Evolutionary conservation across 257 asterid genomes (phyloP).

Genomic region (Solanum appendiculatum): DNA sequence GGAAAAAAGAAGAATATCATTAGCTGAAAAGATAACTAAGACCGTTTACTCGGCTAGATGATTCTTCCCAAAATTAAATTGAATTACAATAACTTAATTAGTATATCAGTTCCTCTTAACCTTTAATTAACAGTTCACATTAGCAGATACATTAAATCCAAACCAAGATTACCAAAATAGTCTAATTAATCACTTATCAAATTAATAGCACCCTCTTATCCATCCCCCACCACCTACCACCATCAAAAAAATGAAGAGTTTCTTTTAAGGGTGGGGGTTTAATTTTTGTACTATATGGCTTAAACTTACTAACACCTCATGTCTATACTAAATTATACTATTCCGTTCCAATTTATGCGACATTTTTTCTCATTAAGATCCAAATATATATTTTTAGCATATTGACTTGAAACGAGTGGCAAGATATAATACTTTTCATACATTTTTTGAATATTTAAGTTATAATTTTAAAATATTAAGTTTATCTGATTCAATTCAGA

Average conservation of each 20-base stretch:
- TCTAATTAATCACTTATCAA: not conserved
- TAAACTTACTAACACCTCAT: not conserved
- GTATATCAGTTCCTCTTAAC: not conserved
- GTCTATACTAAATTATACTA: not conserved
- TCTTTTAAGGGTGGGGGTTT: not conserved
- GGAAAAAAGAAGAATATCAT: not conserved
- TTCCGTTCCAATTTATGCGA: not conserved
- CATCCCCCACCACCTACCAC: not conserved
- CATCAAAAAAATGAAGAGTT: not conserved
- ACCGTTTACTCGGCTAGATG: not conserved
- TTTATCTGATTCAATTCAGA: not conserved
- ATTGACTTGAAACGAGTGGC: not conserved
- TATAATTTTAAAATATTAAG: not conserved
- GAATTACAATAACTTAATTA: not conserved
- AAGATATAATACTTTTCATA: not conserved
- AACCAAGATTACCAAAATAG: not conserved
- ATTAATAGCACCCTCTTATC: not conserved
- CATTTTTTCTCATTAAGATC: not conserved
- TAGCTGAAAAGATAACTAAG: not conserved
- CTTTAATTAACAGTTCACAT: not conserved
- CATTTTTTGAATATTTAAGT: too few relatives aligned
- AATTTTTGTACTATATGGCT: not conserved
- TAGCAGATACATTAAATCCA: not conserved
- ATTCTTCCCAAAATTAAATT: not conserved
- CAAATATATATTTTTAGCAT: not conserved